Conservation (phyloP, 2,329 filamentous ascomycete species). For the Penicillium concentricum region DNA sequence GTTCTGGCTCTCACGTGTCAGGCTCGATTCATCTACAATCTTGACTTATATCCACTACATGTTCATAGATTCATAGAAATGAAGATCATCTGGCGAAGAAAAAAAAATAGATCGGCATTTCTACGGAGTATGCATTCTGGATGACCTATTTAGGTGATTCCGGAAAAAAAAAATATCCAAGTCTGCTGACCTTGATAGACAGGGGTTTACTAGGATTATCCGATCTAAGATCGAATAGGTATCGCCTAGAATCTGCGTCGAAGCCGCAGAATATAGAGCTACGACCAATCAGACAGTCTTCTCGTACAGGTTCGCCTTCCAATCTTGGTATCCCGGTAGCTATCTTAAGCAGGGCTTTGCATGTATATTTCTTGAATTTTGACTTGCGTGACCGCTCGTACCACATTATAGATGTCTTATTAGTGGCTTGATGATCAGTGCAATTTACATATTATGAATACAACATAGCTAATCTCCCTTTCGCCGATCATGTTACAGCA, state of each 20-base stretch:
- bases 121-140: slow-evolving; percentile 9
- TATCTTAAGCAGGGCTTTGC: neutral
- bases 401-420: neutral
- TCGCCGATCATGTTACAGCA: neutral
- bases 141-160: slow-evolving; percentile 16
- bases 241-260: slow-evolving; percentile 18
- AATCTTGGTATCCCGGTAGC: neutral
- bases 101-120: neutral
- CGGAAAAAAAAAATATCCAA: slow-evolving; percentile 10
- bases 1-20: slow-evolving; percentile 21
- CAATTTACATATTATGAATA: neutral
- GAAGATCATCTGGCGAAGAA: no score
- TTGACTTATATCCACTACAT: neutral
- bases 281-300: slow-evolving; percentile 12
- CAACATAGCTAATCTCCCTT: neutral
- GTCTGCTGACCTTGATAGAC: slow-evolving; percentile 20
- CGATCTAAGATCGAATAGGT: slow-evolving; percentile 18
- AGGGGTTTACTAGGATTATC: slow-evolving; percentile 3
- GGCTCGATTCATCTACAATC: slow-evolving; percentile 10
- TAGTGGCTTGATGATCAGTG: neutral
- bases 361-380: neutral
- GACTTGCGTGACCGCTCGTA: neutral
- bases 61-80: no score
- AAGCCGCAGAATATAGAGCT: slow-evolving; percentile 7
- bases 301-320: neutral